Percentiles rank a stretch among this genome's conserved stretches.
Conservation (phyloP, 1,284 basidiomycete genomes). For the Pterula multifida region DNA sequence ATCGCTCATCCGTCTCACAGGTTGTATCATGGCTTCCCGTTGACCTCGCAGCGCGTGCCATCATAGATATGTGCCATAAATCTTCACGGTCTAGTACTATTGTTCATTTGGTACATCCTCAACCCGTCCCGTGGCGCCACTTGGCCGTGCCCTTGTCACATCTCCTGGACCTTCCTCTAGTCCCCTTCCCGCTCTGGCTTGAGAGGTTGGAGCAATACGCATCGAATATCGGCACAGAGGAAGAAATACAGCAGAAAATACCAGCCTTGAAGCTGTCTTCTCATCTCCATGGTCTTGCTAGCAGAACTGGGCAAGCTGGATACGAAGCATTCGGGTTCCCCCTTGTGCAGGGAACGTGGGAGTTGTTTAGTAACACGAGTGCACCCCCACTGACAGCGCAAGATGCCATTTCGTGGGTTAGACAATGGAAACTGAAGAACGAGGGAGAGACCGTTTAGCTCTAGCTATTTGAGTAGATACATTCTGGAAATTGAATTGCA, state of each 20-base stretch:
- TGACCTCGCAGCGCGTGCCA: constrained; percentile 13
- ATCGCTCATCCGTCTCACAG: constrained; percentile 2
- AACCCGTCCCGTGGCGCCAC: constrained; percentile 15
- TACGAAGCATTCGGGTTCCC: neutral
- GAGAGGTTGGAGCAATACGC: constrained; percentile 13
- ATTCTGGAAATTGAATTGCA: no score
- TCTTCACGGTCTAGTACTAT: constrained; percentile 3
- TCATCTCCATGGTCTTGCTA: neutral
- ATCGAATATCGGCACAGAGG: neutral
- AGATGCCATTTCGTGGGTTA: neutral
- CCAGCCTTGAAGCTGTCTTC: neutral
- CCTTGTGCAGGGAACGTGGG: neutral
- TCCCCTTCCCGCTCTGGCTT: constrained; percentile 20
- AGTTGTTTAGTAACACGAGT: neutral
- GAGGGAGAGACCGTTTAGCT: no score
- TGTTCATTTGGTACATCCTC: constrained; percentile 19
- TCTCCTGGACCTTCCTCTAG: constrained; percentile 16
- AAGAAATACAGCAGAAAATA: neutral
- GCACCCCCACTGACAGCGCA: neutral
- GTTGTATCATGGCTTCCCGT: constrained; percentile 18
- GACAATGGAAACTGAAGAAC: no score
- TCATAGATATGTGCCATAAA: constrained; percentile 12
- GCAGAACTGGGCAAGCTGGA: neutral
- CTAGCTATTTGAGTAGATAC: no score
- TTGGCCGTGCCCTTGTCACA: constrained; percentile 13